Evolutionary conservation across 441 rosid genomes (phyloP).

Genomic region (Iberis amara): DNA sequence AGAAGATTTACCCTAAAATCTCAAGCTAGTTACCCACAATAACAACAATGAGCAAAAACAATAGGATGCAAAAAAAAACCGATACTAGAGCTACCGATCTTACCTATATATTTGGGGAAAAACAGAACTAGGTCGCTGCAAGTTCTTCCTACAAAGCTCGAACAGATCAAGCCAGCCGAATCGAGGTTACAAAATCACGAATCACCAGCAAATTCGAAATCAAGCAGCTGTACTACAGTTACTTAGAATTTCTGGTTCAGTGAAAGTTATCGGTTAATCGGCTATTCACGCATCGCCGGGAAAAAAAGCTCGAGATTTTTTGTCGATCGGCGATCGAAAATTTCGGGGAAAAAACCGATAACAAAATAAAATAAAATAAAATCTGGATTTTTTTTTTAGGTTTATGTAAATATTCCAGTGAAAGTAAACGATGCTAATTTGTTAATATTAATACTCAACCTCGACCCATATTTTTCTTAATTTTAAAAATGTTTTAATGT

Average conservation of each 20-base stretch:
- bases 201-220: conserved; percentile 5
- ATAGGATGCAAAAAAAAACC: conserved; percentile 16
- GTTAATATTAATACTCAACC: no score
- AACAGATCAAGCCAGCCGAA: conserved; percentile 34
- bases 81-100: conserved; percentile 31
- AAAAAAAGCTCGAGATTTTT: conserved; percentile 30
- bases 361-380: conserved; percentile 35
- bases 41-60: conserved; percentile 22
- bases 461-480: no score
- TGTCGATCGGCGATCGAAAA: conserved; percentile 55
- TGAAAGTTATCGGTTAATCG: conserved; percentile 9
- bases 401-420: conserved; percentile 38
- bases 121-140: conserved; percentile 45
- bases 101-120: conserved; percentile 49
- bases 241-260: conserved; percentile 28
- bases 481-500: no score
- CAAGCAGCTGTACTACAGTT: conserved; percentile 10
- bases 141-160: conserved; percentile 37
- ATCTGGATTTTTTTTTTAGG: conserved; percentile 5
- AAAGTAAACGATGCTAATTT: conserved; percentile 73
- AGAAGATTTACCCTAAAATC: conserved; percentile 19
- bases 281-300: conserved; percentile 29
- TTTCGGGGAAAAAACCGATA: conserved; percentile 27
- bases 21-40: conserved; percentile 26
- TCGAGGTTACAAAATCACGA: conserved; percentile 20